Evolutionary conservation across 2,329 filamentous ascomycete species (phyloP).

Genomic region (Monosporascus sp.): DNA sequence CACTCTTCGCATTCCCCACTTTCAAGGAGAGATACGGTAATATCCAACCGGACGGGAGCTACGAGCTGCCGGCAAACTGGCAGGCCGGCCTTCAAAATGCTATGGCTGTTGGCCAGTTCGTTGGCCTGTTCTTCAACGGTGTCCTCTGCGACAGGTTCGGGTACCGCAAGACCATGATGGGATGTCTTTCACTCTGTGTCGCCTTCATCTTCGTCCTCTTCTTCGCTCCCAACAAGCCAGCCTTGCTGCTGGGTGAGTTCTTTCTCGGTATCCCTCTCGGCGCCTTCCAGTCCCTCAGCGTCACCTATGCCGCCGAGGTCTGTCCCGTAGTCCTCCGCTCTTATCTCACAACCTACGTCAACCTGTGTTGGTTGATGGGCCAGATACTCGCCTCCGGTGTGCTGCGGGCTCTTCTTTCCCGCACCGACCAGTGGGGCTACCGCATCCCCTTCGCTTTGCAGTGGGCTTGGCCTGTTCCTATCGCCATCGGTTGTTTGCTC

Average conservation of each 20-base stretch:
- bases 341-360: constrained; percentile 32
- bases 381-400: constrained; percentile 33
- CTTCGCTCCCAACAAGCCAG: constrained; percentile 24
- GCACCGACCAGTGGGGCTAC: constrained; percentile 30
- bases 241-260: constrained; percentile 29
- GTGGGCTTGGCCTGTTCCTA: constrained; percentile 33
- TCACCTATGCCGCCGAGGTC: constrained; percentile 34
- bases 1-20: constrained; percentile 27
- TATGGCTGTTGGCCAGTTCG: constrained; percentile 33
- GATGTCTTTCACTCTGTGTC: constrained; percentile 24
- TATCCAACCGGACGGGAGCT: constrained; percentile 18
- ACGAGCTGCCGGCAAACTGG: constrained; percentile 36
- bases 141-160: constrained; percentile 30
- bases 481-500: constrained; percentile 26
- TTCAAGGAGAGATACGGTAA: constrained; percentile 24
- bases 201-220: constrained; percentile 33
- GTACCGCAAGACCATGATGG: constrained; percentile 31
- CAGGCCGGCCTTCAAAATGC: constrained; percentile 26
- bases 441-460: constrained; percentile 34
- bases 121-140: constrained; percentile 36
- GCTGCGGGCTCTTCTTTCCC: constrained; percentile 26
- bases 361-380: constrained; percentile 38
- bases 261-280: constrained; percentile 32
- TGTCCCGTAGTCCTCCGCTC: constrained; percentile 30
- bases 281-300: constrained; percentile 29